Evolutionary conservation across 257 asterid species (phyloP), one percentile per base, ranked within the genome.

Genomic region (Solanum chmielewskii): DNA sequence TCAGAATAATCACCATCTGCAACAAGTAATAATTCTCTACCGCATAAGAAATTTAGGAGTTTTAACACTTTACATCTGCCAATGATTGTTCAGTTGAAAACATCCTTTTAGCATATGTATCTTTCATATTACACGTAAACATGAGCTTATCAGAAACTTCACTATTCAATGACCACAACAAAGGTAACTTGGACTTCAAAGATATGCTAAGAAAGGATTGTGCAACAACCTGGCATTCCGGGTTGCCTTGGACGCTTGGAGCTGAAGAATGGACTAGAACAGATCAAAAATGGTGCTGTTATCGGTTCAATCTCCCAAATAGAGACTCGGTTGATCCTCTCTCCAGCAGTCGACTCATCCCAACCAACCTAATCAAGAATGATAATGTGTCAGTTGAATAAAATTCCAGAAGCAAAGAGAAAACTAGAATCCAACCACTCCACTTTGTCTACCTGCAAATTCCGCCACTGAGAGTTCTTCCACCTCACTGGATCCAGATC

Each of bases 381-480:
- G 84, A 27, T 14, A 18, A 49, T 21, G 85, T 31, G 45, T 81
- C 85, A 81, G 69, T 31, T 49, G 85, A 81, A 31, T 81, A 49
- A 59, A 81, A 52, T 49, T 49, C 21, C 20, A 49, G 1, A 49
- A 81, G 45, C 39, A 49, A 52, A 29, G 85, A 31, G 45, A 52
- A 29, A 81, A 81, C 25, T 18, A 81, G 69, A 81, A 20, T 49
- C 18, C 45, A 21, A 31, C 29, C 66, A 52, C 31, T 31, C 20
- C 59, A 27, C 20, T 84, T 39, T 78, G 6, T 44, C 47, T 89
- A 94, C 99, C 96, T 95, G 99, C 90, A 96, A 91, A 92, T 95
- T 96, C 85, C 98, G 97, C 99, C 99, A 96, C 85, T 96, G 99
- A 45, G 99, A 96, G 89, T 91, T 94, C 93, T 96, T 96, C 99